A percentile compares a stretch with the other conserved stretches of the same genome.
These are phyloP conservation scores for Ogataea hybrid DNA, from an alignment of 1,139 yeast species.

Conservation along the genomic window DNA sequence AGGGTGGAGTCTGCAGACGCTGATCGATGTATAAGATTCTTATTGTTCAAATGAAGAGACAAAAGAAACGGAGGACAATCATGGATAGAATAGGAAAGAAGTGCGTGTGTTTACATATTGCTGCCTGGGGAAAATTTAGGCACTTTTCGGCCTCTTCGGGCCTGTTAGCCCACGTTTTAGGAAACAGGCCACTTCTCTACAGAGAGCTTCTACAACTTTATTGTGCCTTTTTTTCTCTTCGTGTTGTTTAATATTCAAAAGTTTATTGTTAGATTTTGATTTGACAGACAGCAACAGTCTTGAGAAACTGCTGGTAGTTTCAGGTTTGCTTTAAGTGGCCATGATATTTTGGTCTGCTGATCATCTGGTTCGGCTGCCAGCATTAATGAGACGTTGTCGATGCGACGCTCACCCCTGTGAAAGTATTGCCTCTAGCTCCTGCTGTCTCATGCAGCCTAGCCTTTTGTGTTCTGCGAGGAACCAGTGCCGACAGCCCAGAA, in stretches of 20 bases:
- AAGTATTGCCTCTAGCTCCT: too few relatives aligned
- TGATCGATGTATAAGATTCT: not conserved
- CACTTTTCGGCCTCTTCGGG: not conserved
- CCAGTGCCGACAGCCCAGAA: too few relatives aligned
- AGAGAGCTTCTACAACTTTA: not conserved
- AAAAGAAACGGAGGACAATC: not conserved
- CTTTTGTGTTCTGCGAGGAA: too few relatives aligned
- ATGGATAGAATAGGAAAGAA: not conserved
- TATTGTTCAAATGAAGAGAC: constrained; percentile 1
- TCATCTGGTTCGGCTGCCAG: not conserved
- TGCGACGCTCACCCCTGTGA: not conserved
- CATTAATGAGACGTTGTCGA: not conserved
- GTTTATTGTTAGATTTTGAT: not conserved
- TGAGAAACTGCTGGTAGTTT: not conserved
- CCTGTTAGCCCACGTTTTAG: not conserved
- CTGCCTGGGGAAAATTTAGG: not conserved
- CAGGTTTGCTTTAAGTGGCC: not conserved
- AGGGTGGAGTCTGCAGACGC: not conserved
- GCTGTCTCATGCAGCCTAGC: too few relatives aligned
- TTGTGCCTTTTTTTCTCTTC: not conserved
- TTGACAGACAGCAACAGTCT: not conserved
- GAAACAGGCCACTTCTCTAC: not conserved
- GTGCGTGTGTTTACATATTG: not conserved
- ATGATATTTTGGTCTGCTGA: not conserved
- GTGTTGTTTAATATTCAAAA: not conserved